Evolutionary conservation across 1,284 basidiomycete genomes (phyloP).

Genomic region (Kalmanozyma brasiliensis): DNA sequence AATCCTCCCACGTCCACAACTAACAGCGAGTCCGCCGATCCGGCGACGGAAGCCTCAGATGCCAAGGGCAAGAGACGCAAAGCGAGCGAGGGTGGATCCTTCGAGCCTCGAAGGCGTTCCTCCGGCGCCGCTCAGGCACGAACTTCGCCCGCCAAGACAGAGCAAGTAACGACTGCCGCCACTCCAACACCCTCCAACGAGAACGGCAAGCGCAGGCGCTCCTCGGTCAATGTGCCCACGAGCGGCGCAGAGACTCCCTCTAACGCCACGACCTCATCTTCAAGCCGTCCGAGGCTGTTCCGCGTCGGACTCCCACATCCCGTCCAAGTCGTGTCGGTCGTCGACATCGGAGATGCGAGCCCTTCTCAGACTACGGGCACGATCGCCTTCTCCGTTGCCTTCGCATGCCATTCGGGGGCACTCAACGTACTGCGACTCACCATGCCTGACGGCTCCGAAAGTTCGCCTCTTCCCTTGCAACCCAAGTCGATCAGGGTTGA

Average conservation of each 20-base stretch:
- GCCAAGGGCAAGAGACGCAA: conserved; percentile 54
- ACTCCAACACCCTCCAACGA: conserved; percentile 38
- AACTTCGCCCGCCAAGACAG: conserved; percentile 3
- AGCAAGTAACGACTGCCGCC: neutral
- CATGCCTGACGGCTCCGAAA: conserved; percentile 13
- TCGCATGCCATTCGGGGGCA: conserved; percentile 41
- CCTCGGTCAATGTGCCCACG: conserved; percentile 27
- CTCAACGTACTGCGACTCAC: conserved; percentile 42
- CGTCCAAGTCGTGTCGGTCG: conserved; percentile 50
- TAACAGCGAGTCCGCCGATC: neutral
- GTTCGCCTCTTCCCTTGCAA: conserved; percentile 1
- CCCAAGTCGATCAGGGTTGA: conserved; percentile 34
- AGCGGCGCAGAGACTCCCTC: conserved; percentile 12
- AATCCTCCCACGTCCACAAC: conserved; percentile 6
- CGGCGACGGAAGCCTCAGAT: conserved; percentile 9
- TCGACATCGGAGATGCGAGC: conserved; percentile 23
- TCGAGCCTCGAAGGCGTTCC: conserved; percentile 20
- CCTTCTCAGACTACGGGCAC: neutral
- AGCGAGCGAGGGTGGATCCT: conserved; percentile 32
- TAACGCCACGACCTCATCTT: conserved; percentile 4
- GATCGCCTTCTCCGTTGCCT: conserved; percentile 34
- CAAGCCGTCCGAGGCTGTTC: conserved; percentile 29
- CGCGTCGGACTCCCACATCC: conserved; percentile 43
- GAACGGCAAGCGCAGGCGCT: conserved; percentile 54
- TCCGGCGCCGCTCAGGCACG: conserved; percentile 12